Evolutionary conservation across 495 filamentous ascomycete genomes (phyloP), one percentile per base, ranked within the genome.

Genomic region (Xylaria bambusicola): DNA sequence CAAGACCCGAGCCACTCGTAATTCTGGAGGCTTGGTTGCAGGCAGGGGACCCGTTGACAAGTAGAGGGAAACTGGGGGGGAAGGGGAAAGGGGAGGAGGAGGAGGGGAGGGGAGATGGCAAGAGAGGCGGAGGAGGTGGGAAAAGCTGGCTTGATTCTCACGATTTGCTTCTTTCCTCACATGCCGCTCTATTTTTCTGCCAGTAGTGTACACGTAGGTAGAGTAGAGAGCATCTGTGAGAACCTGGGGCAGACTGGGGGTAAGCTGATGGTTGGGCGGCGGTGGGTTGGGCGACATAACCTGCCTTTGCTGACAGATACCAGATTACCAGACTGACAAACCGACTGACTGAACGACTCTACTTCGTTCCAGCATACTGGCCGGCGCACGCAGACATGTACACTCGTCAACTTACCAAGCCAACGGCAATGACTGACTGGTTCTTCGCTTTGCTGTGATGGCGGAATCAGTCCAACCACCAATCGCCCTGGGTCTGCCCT

Each of bases 21-120:
- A 52, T 35, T 26, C 36, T 36, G 27, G 56, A 35, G 56, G 56
- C 47, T 59, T 49, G 47, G 56, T n/a, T 45, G 40, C 56, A 59
- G 56, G 3, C 3, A 13, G 36, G 47, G 36, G 47, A 35, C 44
- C 38, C 40, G 44, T 49, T 29, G 56, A 33, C 35, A 45, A 17
- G 50, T 58, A 35, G 18, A 21, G 21, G n/a, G n/a, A n/a, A n/a
- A n/a, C n/a, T n/a, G n/a, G n/a, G n/a, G n/a, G n/a, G n/a, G n/a
- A n/a, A 20, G 23, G 20, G 52, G 24, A 33, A 33, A 10, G 31
- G 31, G 44, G 44, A 45, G 44, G 23, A 26, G 24, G 42, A 20
- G 21, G 8, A 21, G 31, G 33, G 44, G 41, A 6, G 20, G n/a
- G 18, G 20, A 26, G 20, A 36, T 33, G 29, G 44, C n/a, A n/a